These are phyloP conservation scores for Citrullus amarus DNA, from an alignment of 306 rosid species.

Conservation along the genomic window DNA sequence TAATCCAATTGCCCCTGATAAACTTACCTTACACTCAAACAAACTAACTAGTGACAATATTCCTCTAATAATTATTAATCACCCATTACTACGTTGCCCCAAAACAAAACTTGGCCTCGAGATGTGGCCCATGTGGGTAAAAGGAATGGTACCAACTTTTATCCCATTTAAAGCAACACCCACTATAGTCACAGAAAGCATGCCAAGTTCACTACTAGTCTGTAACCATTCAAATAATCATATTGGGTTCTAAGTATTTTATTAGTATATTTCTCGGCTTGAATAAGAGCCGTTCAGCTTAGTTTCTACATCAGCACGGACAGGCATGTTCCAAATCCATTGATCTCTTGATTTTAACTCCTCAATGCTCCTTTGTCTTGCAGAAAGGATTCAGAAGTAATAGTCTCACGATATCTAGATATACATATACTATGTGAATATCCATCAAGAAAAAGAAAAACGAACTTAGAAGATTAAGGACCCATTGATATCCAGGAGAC, in stretches of 20 bases:
- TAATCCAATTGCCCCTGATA: no score
- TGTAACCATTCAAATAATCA: background rate
- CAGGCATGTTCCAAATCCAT: conserved; percentile 72
- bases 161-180: no score
- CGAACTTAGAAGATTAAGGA: conserved; percentile 84
- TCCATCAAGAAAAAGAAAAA: conserved; percentile 24
- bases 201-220: background rate
- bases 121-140: no score
- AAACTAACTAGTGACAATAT: no score
- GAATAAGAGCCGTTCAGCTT: conserved; percentile 51
- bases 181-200: background rate
- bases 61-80: no score
- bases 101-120: no score
- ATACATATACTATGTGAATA: conserved; percentile 58
- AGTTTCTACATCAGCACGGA: conserved; percentile 60
- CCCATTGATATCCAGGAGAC: conserved; percentile 44
- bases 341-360: conserved; percentile 34
- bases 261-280: conserved; percentile 50
- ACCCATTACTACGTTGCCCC: no score
- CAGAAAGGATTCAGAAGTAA: conserved; percentile 67
- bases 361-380: conserved; percentile 57
- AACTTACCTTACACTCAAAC: no score
- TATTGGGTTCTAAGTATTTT: conserved; percentile 79
- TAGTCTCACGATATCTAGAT: conserved; percentile 59
- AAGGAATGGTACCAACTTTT: no score